Conservation (phyloP, 805 yeast species). For the Metschnikowia similis region DNA sequence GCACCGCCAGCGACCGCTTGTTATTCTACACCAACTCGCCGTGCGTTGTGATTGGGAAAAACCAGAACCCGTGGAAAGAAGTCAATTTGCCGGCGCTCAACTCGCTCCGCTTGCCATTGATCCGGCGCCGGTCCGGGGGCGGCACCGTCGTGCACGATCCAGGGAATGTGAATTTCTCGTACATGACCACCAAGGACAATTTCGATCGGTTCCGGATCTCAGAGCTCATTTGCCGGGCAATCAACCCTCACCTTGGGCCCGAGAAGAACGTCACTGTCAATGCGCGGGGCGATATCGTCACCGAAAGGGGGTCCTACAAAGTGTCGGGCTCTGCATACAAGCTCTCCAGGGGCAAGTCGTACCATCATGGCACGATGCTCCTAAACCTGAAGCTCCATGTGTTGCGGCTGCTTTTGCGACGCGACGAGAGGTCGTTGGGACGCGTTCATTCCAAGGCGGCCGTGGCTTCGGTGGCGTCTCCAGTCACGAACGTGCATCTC, state of each 20-base stretch:
- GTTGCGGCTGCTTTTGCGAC: constrained; percentile 55
- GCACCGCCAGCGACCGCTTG: constrained; percentile 41
- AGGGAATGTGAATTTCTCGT: constrained; percentile 86
- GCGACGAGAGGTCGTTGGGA: constrained; percentile 39
- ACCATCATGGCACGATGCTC: constrained; percentile 96
- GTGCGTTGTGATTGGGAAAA: constrained; percentile 92
- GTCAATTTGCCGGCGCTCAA: constrained; percentile 56
- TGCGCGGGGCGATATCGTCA: constrained; percentile 75
- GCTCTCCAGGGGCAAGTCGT: constrained; percentile 71
- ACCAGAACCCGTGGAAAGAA: constrained; percentile 94
- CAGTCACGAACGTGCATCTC: constrained; percentile 64
- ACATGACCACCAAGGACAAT: constrained; percentile 60
- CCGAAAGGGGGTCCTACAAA: constrained; percentile 43
- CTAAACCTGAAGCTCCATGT: constrained; percentile 59
- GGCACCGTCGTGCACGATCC: constrained; percentile 94
- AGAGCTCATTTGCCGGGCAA: constrained; percentile 34
- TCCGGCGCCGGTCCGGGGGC: constrained; percentile 87
- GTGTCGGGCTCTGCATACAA: constrained; percentile 94
- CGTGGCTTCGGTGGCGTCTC: constrained; percentile 75
- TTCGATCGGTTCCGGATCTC: constrained; percentile 61
- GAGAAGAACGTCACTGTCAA: constrained; percentile 46
- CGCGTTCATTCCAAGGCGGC: constrained; percentile 44
- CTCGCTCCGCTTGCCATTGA: constrained; percentile 52
- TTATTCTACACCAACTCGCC: constrained; percentile 73
- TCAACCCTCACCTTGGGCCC: constrained; percentile 18